phyloP scores from a whole-genome alignment of 2,329 filamentous ascomycete genomes.

The Phaeosphaeria sp. region DNA sequence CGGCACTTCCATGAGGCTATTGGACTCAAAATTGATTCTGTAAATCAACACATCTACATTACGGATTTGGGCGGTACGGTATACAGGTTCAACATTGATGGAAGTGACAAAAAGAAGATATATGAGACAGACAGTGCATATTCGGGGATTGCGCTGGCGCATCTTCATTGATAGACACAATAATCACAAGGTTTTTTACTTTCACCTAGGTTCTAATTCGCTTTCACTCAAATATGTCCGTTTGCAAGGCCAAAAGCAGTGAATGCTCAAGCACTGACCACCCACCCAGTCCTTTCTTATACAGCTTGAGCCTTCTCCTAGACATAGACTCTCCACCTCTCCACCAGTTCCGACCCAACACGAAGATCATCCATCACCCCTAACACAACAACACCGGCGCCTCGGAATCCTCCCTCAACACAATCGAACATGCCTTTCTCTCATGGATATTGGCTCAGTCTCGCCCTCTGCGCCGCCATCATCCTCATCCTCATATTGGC shows the following conservation, averaged over 20 bases:
- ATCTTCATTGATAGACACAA: not conserved
- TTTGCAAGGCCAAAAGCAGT: too few relatives aligned
- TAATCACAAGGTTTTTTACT: too few relatives aligned
- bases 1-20: constrained; percentile 32
- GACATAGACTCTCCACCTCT: too few relatives aligned
- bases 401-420: too few relatives aligned
- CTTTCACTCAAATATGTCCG: too few relatives aligned
- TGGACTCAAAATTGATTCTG: constrained; percentile 20
- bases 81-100: constrained; percentile 20
- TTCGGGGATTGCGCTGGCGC: constrained; percentile 22
- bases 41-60: constrained; percentile 13
- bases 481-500: not conserved
- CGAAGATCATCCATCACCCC: too few relatives aligned
- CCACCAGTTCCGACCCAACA: too few relatives aligned
- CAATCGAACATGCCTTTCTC: not conserved
- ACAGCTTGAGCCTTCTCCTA: too few relatives aligned
- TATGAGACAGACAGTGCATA: constrained; percentile 19
- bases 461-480: not conserved
- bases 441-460: not conserved
- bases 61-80: constrained; percentile 29
- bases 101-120: constrained; percentile 17
- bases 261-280: too few relatives aligned
- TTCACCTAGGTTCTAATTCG: too few relatives aligned
- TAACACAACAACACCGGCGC: too few relatives aligned
- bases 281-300: too few relatives aligned